These are phyloP conservation scores for Aspergillus pseudoviridinutans DNA, from an alignment of 2,329 filamentous ascomycete genomes.

Conservation along the genomic window DNA sequence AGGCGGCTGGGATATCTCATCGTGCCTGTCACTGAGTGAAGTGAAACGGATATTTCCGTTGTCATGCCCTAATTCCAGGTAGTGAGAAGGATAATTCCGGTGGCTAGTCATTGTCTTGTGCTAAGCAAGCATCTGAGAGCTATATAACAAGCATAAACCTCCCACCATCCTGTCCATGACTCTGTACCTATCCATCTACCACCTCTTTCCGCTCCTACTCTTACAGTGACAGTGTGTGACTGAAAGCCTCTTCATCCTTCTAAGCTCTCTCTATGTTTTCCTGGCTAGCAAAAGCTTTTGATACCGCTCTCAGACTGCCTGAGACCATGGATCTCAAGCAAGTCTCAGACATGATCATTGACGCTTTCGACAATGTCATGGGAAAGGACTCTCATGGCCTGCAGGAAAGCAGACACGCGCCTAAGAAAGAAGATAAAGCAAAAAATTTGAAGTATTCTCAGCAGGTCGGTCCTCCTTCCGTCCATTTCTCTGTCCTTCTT, in stretches of 20 bases:
- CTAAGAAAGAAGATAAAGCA: constrained; percentile 38
- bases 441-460: constrained; percentile 53
- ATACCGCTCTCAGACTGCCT: neutral
- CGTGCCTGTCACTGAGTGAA: neutral
- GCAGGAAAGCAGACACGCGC: constrained; percentile 20
- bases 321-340: constrained; percentile 5
- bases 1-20: neutral
- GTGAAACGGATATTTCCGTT: neutral
- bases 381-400: constrained; percentile 7
- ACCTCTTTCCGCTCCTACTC: neutral
- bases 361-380: constrained; percentile 11
- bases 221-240: neutral
- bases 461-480: constrained; percentile 45
- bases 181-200: neutral
- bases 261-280: neutral
- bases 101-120: neutral
- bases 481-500: neutral
- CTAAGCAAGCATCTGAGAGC: neutral
- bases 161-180: neutral
- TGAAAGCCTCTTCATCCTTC: neutral
- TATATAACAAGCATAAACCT: neutral
- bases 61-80: neutral
- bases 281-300: neutral
- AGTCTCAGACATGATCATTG: constrained; percentile 10
- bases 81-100: neutral